These are phyloP conservation scores for Yamadazyma insecticola DNA, from an alignment of 805 yeast genomes.

Conservation along the genomic window DNA sequence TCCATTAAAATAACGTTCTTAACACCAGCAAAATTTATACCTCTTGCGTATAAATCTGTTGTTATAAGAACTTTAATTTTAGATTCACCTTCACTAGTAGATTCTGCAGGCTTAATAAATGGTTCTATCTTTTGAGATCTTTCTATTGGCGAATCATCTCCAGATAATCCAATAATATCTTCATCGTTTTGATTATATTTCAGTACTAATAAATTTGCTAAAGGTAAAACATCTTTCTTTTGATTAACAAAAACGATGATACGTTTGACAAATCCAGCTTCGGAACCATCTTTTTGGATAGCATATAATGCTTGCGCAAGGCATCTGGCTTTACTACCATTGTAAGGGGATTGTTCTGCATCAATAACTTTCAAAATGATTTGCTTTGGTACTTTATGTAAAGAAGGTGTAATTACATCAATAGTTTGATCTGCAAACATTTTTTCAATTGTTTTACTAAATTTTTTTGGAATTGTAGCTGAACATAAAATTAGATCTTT, in stretches of 20 bases:
- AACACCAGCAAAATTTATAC: conserved; percentile 78
- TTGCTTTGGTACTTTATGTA: conserved; percentile 79
- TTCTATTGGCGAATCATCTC: conserved; percentile 59
- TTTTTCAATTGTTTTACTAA: conserved; percentile 54
- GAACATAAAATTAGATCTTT: conserved; percentile 72
- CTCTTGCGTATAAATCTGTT: conserved; percentile 87
- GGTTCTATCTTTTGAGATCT: conserved; percentile 52
- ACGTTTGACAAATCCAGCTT: conserved; percentile 69
- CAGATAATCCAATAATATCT: conserved; percentile 62
- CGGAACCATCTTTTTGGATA: conserved; percentile 78
- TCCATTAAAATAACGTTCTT: conserved; percentile 81
- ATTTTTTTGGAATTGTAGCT: conserved; percentile 84
- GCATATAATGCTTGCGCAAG: conserved; percentile 86
- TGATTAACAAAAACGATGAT: conserved; percentile 82
- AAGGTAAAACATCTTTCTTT: conserved; percentile 54
- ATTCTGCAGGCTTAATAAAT: conserved; percentile 60
- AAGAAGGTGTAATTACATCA: conserved; percentile 69
- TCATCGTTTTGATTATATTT: conserved; percentile 31
- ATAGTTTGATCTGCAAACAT: conserved; percentile 57
- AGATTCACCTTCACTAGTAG: conserved; percentile 23
- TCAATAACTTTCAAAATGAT: conserved; percentile 73
- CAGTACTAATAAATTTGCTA: conserved; percentile 50
- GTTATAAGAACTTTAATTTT: conserved; percentile 63
- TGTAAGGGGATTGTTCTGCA: conserved; percentile 72
- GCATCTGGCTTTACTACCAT: conserved; percentile 79